Base-by-base conservation (phyloP, 2,329 filamentous ascomycete genomes). In the Leptographium radiaticola region DNA sequence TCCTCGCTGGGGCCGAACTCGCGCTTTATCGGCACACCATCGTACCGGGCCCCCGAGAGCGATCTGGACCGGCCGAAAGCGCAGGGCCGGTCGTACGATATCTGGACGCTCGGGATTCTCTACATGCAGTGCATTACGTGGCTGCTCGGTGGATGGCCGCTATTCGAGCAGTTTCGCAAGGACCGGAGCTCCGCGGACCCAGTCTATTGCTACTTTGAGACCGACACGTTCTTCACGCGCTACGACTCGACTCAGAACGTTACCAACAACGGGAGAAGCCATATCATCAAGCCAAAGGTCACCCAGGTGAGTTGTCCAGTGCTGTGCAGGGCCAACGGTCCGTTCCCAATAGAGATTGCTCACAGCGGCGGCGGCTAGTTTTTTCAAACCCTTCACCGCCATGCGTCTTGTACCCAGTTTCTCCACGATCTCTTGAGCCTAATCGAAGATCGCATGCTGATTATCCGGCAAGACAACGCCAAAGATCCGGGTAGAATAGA, bases 61-160 rank as follows among this genome's bases (percentile, higher is more conserved):
- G 48, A 50, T 6, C 8, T 15, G 13, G 9, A 42, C 15, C 5
- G 11, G 20, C 15, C 38, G 13, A 6, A 2, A 6, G 25, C 13
- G 1, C 36, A 39, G 18, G 59, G 60, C 5, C 54, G 60, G 2
- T 52, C 56, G 5, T 62, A 55, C 30, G 61, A 62, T 33, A 56
- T 61, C 7, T 62, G 60, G 60, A 57, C 59, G 1, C 52, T 62
- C 12, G 61, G 59, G 13, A 59, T 57, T 25, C 52, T 62, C 7
- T 59, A 56, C 40, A 52, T 62, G 1, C 60, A 63, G 52, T 59
- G 61, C 25, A 39, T 58, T 2, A 60, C 47, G 4, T 57, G 53
- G 52, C 43, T 53, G 34, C 33, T 53, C 30, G 47, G 47, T 34
- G 54, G 50, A 11, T 45, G 43, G 43, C 12, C 20, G 12, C 20